Evolutionary conservation across 2,329 filamentous ascomycete genomes (phyloP), one percentile per base, ranked within the genome.

Genomic region (Fusarium pseudoanthophilum): DNA sequence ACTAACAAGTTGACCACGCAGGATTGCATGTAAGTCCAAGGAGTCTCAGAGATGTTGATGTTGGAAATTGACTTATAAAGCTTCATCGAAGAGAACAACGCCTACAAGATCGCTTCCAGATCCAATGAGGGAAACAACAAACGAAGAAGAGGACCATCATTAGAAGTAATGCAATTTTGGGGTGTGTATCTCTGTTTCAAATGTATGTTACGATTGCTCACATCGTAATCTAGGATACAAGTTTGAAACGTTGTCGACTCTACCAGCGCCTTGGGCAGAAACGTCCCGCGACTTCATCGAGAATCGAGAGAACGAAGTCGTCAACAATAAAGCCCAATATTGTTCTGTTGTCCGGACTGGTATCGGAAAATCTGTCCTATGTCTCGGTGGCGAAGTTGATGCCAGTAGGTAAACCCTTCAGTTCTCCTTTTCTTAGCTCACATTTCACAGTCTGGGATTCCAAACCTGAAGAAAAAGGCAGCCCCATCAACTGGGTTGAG

Each of bases 361-460:
- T 1, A 92, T 99, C 63, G 95, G 95, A 4, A 89, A 89, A 53
- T 88, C 90, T 2, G 87, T 88, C 24, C 84, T 98, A 62, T 89
- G 97, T 66, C 88, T 99, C 3, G 96, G 94, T 32, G 96, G 96
- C 39, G 96, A 99, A 84, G 95, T 99, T 24, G 96, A 99, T 82
- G 93, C 93, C 40, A 90, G 94, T 93, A 87, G 80, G 85, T 46
- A 20, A 24, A 24, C 24, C n/a, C 26, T 26, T 18, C 21, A 52
- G 18, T 39, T 10, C 20, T n/a, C 24, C 28, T 34, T 11, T 4
- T 30, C 53, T 37, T 21, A 16, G 10, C 28, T 53, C 56, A 76
- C 32, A 53, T 51, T 26, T 28, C 14, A 11, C 72, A 92, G 93
- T 97, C 51, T 95, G 94, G 92, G 95, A 97, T 79, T 89, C 87